Base-by-base conservation (phyloP, 768 basidiomycete species). In the Gloeopeniophorella convolvens region DNA sequence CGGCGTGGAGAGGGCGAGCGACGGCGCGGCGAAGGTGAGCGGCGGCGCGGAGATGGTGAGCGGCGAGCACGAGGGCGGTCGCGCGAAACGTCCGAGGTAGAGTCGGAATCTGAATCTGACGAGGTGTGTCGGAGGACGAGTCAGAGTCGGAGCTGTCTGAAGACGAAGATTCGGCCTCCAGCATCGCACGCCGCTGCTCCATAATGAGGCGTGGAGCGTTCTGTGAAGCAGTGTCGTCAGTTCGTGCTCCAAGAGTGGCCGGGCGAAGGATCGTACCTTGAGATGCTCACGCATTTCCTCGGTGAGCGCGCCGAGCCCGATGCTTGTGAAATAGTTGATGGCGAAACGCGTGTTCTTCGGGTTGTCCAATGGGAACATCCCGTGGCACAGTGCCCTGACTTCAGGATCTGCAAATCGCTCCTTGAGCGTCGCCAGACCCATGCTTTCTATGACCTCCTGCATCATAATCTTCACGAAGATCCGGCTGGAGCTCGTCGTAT, bases 391-490 rank as follows among this genome's bases (percentile, higher is more conserved):
- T 23, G 72, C 69, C 63, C 72, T 81, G 39, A 97, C 72, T 59
- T 92, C 89, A 7, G 86, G 80, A 50, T 96, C 92, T 66, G 83
- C 83, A 71, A 99, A 94, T 45, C 96, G 72, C 65, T 93, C 90
- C 8, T 83, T 82, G n/a, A 98, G 70, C 30, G 65, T 75, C 66
- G 89, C 89, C 62, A 96, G 64, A 2, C 96, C 95, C 83, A 98
- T 85, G 42, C 80, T 79, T 72, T 97, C 96, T 73, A 85, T 85
- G 75, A 98, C 82, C 69, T 99, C 96, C 53, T 83, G 81, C 79
- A 96, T 83, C 74, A 99, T 71, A 60, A 98, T 96, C 70, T 98
- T 98, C 62, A 98, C 72, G 65, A 98, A 98, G 63, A 99, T 99
- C 72, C 96, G 90, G 55, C 85, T 85, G 58, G 88, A 91, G 16